Evolutionary conservation across 495 filamentous ascomycete species (phyloP).

Genomic region (Neurospora africana): DNA sequence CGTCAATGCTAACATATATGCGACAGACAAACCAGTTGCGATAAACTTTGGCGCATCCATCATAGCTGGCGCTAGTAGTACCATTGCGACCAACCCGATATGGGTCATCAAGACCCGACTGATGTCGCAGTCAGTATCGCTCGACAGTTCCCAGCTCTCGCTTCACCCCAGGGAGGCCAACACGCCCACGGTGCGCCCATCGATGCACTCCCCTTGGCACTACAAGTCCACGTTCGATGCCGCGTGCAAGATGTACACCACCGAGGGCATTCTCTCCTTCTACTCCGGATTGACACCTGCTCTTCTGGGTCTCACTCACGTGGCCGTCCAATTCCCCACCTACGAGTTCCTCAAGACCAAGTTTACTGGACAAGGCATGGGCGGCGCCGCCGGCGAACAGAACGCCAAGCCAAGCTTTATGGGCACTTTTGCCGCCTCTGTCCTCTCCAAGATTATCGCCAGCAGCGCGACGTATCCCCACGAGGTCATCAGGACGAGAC

Average conservation of each 20-base stretch:
- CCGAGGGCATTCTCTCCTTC: constrained; percentile 80
- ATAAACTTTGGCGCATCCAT: constrained; percentile 67
- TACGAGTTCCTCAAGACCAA: constrained; percentile 89
- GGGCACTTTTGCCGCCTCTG: constrained; percentile 78
- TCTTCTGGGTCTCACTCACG: constrained; percentile 83
- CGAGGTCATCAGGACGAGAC: constrained; percentile 81
- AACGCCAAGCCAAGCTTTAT: constrained; percentile 36
- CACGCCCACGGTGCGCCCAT: constrained; percentile 38
- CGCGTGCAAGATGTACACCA: constrained; percentile 85
- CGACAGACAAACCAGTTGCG: constrained; percentile 29
- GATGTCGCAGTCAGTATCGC: constrained; percentile 66
- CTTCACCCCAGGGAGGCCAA: constrained; percentile 33
- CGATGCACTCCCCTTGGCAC: constrained; percentile 64
- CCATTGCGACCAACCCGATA: constrained; percentile 94
- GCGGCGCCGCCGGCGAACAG: constrained; percentile 37
- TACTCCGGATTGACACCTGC: constrained; percentile 94
- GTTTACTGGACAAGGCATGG: constrained; percentile 81
- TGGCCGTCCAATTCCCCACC: constrained; percentile 93
- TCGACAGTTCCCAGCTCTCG: constrained; percentile 26
- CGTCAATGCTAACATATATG: constrained; percentile 2
- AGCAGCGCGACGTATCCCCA: constrained; percentile 96
- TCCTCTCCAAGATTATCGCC: constrained; percentile 87
- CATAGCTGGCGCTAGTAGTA: constrained; percentile 82
- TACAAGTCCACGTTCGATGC: constrained; percentile 83
- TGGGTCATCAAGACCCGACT: constrained; percentile 99